These are phyloP conservation scores for Moringa oleifera DNA, from an alignment of 345 rosid genomes.

Conservation along the genomic window DNA sequence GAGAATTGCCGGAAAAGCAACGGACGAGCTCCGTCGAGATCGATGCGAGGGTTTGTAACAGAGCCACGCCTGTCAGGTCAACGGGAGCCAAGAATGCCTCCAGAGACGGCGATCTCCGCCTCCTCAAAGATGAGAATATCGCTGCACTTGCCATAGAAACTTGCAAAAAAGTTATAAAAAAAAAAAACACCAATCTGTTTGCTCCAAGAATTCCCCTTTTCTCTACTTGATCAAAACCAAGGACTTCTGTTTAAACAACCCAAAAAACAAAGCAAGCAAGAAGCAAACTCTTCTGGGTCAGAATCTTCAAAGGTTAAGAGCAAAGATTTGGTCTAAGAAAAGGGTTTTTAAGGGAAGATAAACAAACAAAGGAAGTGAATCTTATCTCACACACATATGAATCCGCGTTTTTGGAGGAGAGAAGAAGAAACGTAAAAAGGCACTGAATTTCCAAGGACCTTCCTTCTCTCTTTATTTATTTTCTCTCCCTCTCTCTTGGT, in stretches of 20 bases:
- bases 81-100: conserved; percentile 85
- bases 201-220: background rate
- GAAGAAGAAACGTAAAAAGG: conserved; percentile 1
- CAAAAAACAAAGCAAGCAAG: background rate
- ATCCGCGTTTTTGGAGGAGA: background rate
- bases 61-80: conserved; percentile 63
- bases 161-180: background rate
- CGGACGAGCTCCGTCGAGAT: conserved; percentile 58
- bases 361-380: no score
- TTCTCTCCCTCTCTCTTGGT: background rate
- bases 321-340: conserved; percentile 6
- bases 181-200: background rate
- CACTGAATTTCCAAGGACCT: conserved; percentile 13
- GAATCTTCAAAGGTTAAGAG: conserved; percentile 18
- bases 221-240: background rate
- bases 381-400: no score
- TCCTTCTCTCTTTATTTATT: background rate
- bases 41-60: conserved; percentile 58
- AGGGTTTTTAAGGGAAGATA: background rate
- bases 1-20: conserved; percentile 30
- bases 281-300: background rate
- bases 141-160: conserved; percentile 71
- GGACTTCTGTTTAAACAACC: background rate
- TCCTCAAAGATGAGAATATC: conserved; percentile 72
- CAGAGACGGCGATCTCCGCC: conserved; percentile 71